Conservation (phyloP, 441 rosid species). For the Euphorbia schlechtendalii region DNA sequence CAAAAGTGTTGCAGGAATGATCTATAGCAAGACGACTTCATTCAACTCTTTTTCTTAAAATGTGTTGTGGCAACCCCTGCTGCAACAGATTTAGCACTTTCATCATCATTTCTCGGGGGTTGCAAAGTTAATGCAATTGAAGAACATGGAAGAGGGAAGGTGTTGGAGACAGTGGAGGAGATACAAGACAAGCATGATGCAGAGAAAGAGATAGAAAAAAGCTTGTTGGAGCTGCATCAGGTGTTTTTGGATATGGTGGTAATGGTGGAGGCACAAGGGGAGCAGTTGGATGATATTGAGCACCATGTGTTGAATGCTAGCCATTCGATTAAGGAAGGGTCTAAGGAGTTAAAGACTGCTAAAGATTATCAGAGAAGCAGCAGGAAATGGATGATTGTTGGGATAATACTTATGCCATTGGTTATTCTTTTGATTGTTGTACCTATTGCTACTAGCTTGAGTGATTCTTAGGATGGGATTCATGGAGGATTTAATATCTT, state of each 20-base stretch:
- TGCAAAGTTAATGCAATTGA: constrained; percentile 64
- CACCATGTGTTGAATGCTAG: constrained; percentile 78
- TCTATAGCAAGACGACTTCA: too few species aligned
- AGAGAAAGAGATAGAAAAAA: constrained; percentile 86
- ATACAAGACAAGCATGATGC: constrained; percentile 81
- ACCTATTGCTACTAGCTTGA: constrained; percentile 69
- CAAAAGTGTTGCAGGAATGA: too few species aligned
- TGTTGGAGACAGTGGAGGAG: constrained; percentile 78
- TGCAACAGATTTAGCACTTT: too few species aligned
- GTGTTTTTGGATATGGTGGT: constrained; percentile 90
- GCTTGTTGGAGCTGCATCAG: constrained; percentile 80
- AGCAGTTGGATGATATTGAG: constrained; percentile 89
- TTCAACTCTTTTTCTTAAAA: too few species aligned
- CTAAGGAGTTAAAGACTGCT: constrained; percentile 65
- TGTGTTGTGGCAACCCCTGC: too few species aligned
- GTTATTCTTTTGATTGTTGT: constrained; percentile 59
- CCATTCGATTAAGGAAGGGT: constrained; percentile 70
- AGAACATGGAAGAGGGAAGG: constrained; percentile 91
- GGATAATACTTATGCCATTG: constrained; percentile 52
- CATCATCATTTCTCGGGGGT: too few species aligned
- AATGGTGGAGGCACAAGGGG: constrained; percentile 91
- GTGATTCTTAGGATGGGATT: constrained; percentile 45
- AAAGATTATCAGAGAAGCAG: constrained; percentile 62
- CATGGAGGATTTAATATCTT: constrained; percentile 38
- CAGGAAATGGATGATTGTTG: constrained; percentile 77